Percentiles rank a stretch among this genome's conserved stretches.
phyloP scores from a whole-genome alignment of 2,329 filamentous ascomycete genomes.

The Cryphonectria parasitica region DNA sequence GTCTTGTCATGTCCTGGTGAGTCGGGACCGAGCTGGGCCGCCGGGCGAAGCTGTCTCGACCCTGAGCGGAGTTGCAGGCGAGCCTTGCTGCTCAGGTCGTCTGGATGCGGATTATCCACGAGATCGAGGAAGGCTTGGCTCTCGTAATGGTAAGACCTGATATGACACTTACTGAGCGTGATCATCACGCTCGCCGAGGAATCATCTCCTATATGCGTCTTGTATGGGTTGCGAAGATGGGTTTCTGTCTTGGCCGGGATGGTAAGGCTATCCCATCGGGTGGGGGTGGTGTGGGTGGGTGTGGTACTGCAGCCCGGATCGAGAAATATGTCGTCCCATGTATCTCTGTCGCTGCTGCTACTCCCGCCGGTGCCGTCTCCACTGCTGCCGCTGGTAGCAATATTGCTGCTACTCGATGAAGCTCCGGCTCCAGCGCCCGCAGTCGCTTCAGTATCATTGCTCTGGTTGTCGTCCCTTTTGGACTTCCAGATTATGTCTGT shows the following conservation, averaged over 20 bases:
- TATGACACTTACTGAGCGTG: slow-evolving; percentile 56
- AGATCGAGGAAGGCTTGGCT: slow-evolving; percentile 63
- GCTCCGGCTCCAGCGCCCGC: not conserved
- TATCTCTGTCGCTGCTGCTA: not conserved
- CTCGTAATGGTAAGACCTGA: slow-evolving; percentile 58
- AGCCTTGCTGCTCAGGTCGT: slow-evolving; percentile 41
- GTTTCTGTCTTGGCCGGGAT: slow-evolving; percentile 29
- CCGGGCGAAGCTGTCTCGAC: slow-evolving; percentile 44
- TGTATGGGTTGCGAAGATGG: slow-evolving; percentile 42
- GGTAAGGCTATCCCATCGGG: slow-evolving; percentile 38
- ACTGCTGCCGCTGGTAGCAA: slow-evolving; percentile 1
- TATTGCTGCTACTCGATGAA: not conserved
- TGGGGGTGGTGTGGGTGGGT: not conserved
- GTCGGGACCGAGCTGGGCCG: slow-evolving; percentile 27
- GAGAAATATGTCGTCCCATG: slow-evolving; percentile 10
- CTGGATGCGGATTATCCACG: slow-evolving; percentile 51
- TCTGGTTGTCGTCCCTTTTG: not conserved
- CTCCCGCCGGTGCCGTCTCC: not conserved
- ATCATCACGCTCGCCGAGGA: slow-evolving; percentile 46
- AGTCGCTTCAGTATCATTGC: not conserved
- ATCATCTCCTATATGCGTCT: slow-evolving; percentile 55
- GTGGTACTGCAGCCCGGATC: not conserved
- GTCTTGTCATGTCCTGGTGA: slow-evolving; percentile 11
- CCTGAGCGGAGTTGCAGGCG: slow-evolving; percentile 53
- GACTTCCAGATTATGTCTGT: slow-evolving; percentile 52